A percentile compares a stretch with the other conserved stretches of the same genome.
phyloP scores from a whole-genome alignment of 73 alveolate genomes.

The Symbiodinium pilosum region DNA sequence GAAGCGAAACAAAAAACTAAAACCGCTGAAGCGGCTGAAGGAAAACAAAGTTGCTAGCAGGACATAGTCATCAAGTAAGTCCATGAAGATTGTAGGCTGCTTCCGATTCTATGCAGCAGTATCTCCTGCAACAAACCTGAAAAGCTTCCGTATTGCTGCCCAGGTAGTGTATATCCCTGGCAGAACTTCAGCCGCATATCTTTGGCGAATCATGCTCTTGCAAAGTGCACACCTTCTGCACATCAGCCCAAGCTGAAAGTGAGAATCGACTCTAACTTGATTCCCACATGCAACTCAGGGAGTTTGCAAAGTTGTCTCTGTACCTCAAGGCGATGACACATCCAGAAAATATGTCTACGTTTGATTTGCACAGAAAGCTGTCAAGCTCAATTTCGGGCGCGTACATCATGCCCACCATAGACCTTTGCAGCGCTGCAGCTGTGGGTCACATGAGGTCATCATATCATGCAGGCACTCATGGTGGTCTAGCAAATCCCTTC shows the following conservation, averaged over 20 bases:
- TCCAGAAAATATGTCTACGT: background rate
- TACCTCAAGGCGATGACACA: background rate
- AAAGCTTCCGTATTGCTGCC: too few relatives aligned
- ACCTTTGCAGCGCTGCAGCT: conserved; percentile 29
- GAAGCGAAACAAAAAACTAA: background rate
- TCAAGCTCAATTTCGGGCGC: background rate
- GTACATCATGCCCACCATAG: conserved; percentile 57
- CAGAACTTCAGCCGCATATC: too few relatives aligned
- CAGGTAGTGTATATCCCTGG: too few relatives aligned
- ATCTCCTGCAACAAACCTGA: too few relatives aligned
- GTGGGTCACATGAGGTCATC: background rate
- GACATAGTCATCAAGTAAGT: too few relatives aligned
- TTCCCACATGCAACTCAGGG: conserved; percentile 53
- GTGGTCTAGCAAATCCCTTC: too few relatives aligned
- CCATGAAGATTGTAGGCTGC: background rate
- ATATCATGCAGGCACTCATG: background rate
- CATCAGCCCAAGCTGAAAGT: background rate
- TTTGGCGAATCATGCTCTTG: too few relatives aligned
- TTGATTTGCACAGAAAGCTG: background rate
- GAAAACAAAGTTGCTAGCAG: too few relatives aligned
- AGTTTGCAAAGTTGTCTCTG: conserved; percentile 69
- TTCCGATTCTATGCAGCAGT: too few relatives aligned
- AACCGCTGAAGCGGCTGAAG: too few relatives aligned
- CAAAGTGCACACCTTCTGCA: background rate
- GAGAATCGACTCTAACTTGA: background rate